Evolutionary conservation across 2,329 filamentous ascomycete genomes (phyloP).

Genomic region (Pseudogymnoascus destructans): DNA sequence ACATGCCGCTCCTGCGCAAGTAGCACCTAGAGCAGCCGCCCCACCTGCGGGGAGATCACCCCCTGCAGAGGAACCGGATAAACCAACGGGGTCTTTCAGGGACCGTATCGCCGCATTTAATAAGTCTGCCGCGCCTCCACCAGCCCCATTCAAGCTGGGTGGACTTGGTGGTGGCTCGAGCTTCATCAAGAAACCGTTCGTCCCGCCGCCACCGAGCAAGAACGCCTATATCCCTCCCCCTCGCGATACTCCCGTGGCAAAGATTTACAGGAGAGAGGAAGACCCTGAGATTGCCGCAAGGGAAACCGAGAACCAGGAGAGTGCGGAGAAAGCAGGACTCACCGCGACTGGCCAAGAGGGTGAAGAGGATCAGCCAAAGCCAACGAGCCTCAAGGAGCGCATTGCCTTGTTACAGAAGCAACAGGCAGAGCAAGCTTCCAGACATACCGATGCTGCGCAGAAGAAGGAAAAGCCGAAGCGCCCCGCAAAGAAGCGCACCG

Average conservation of each 20-base stretch:
- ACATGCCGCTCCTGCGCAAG: slow-evolving; percentile 28
- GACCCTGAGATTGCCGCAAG: slow-evolving; percentile 59
- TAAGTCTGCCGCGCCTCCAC: slow-evolving; percentile 68
- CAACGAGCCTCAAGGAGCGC: slow-evolving; percentile 83
- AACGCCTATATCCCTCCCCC: slow-evolving; percentile 76
- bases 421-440: slow-evolving; percentile 75
- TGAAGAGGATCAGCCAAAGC: slow-evolving; percentile 75
- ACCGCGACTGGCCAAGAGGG: slow-evolving; percentile 34
- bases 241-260: slow-evolving; percentile 56
- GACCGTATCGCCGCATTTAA: slow-evolving; percentile 98
- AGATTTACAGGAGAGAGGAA: slow-evolving; percentile 75
- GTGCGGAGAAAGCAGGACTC: slow-evolving; percentile 56
- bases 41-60: slow-evolving; percentile 44
- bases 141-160: slow-evolving; percentile 79
- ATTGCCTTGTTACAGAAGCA: slow-evolving; percentile 91
- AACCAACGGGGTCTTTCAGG: slow-evolving; percentile 73
- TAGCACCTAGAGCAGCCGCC: slow-evolving; percentile 35
- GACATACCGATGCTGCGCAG: slow-evolving; percentile 62
- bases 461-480: slow-evolving; percentile 86
- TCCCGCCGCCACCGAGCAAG: slow-evolving; percentile 84
- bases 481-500: slow-evolving; percentile 52
- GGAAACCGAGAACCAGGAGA: slow-evolving; percentile 51
- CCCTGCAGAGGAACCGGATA: slow-evolving; percentile 48
- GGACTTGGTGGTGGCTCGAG: slow-evolving; percentile 45
- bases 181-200: slow-evolving; percentile 95